Conservation (phyloP, 1,139 yeast genomes). For the Candida glucosophila region DNA sequence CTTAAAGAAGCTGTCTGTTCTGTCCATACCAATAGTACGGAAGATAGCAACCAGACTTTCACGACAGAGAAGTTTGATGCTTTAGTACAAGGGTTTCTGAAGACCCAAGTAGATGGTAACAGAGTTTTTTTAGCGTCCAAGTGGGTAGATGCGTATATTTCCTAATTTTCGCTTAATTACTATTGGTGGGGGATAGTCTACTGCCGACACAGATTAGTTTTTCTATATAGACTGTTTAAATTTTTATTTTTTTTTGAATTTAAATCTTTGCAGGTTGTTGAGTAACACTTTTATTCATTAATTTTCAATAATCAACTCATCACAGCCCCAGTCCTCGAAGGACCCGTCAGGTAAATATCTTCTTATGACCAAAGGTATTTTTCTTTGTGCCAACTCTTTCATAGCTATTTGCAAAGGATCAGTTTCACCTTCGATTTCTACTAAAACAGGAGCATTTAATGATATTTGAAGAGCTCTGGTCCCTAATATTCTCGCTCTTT, state of each 20-base stretch:
- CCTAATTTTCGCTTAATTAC: constrained; percentile 30
- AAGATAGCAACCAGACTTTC: constrained; percentile 44
- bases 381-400: constrained; percentile 92
- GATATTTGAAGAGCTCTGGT: constrained; percentile 95
- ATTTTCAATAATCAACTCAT: constrained; percentile 93
- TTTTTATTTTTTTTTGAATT: no score
- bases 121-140: constrained; percentile 45
- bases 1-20: constrained; percentile 44
- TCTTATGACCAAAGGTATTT: constrained; percentile 91
- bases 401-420: constrained; percentile 98
- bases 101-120: constrained; percentile 51
- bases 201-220: no score
- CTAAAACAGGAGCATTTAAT: constrained; percentile 96
- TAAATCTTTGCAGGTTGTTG: no score
- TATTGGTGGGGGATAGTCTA: no score
- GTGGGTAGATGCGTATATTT: constrained; percentile 49
- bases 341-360: constrained; percentile 96
- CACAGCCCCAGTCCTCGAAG: constrained; percentile 98
- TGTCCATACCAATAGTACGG: constrained; percentile 34
- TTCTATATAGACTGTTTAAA: no score
- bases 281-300: no score
- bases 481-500: constrained; percentile 92
- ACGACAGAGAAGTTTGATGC: constrained; percentile 23
- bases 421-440: constrained; percentile 96
- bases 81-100: constrained; percentile 48